Conservation (phyloP, 768 basidiomycete genomes). For the Russula emetica region DNA sequence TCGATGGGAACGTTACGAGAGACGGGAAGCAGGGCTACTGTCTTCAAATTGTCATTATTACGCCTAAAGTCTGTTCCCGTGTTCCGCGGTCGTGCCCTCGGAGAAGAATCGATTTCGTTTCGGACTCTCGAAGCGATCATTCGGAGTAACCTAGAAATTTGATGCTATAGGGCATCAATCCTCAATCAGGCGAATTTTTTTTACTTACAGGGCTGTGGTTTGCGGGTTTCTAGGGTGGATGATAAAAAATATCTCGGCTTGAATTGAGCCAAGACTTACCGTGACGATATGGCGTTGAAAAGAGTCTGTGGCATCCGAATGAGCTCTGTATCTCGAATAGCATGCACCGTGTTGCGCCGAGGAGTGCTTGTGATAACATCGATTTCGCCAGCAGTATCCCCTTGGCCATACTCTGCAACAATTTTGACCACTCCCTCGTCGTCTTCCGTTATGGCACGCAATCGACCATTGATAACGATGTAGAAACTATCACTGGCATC, state of each 20-base stretch:
- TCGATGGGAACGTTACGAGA: conserved; percentile 86
- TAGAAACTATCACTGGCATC: conserved; percentile 95
- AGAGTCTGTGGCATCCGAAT: conserved; percentile 96
- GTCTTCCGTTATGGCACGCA: conserved; percentile 83
- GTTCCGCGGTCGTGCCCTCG: conserved; percentile 48
- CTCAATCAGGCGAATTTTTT: conserved; percentile 25
- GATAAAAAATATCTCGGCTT: conserved; percentile 14
- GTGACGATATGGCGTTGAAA: conserved; percentile 93
- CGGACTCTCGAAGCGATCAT: conserved; percentile 93
- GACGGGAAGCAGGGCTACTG: conserved; percentile 86
- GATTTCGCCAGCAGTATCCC: conserved; percentile 93
- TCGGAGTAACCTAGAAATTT: conserved; percentile 54
- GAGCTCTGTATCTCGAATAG: conserved; percentile 95
- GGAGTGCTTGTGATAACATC: conserved; percentile 93
- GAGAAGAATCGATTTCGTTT: conserved; percentile 68
- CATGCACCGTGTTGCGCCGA: conserved; percentile 88
- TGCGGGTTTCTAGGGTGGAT: conserved; percentile 61
- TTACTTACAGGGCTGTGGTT: conserved; percentile 71
- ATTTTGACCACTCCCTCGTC: conserved; percentile 75
- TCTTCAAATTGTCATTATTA: conserved; percentile 87
- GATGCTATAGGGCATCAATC: neutral
- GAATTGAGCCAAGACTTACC: conserved; percentile 41
- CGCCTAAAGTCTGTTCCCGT: conserved; percentile 58
- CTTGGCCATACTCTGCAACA: conserved; percentile 92
- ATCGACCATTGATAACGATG: conserved; percentile 94